Percentiles rank a stretch among this genome's conserved stretches.
Conservation (phyloP, 2,329 filamentous ascomycete genomes). For the Trematosphaeria pertusa region DNA sequence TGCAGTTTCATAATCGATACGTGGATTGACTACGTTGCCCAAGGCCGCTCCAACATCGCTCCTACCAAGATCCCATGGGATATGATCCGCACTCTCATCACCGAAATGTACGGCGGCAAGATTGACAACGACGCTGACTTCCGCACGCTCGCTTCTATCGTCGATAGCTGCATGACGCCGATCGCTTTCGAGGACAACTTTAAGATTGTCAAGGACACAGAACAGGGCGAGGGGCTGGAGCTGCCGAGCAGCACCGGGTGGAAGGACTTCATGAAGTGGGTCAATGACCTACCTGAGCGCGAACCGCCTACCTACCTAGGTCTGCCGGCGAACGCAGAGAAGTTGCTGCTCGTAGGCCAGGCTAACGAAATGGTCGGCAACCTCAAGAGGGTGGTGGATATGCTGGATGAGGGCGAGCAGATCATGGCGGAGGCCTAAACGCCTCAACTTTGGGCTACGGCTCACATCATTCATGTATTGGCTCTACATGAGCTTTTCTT, state of each 20-base stretch:
- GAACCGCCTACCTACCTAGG: conserved; percentile 96
- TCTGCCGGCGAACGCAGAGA: conserved; percentile 94
- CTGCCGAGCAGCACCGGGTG: conserved; percentile 83
- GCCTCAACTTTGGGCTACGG: too few relatives aligned
- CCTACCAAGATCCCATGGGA: conserved; percentile 96
- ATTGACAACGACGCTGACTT: conserved; percentile 93
- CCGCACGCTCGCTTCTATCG: conserved; percentile 72
- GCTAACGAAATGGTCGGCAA: conserved; percentile 85
- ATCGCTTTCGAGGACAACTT: conserved; percentile 92
- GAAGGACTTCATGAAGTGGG: conserved; percentile 88
- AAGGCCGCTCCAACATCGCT: conserved; percentile 88
- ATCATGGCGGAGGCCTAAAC: conserved; percentile 78
- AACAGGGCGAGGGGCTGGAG: conserved; percentile 66
- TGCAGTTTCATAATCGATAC: conserved; percentile 94
- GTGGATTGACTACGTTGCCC: conserved; percentile 85
- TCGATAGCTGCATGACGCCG: conserved; percentile 80
- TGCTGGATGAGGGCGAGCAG: conserved; percentile 94
- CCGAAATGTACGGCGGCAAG: conserved; percentile 97
- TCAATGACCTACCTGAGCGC: conserved; percentile 88
- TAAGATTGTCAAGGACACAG: conserved; percentile 73
- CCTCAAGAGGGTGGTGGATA: conserved; percentile 80
- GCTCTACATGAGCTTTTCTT: too few relatives aligned
- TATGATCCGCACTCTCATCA: conserved; percentile 87
- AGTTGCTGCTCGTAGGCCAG: conserved; percentile 86
- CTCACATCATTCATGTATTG: too few relatives aligned